Percentiles rank a stretch among this genome's conserved stretches.
phyloP scores from a whole-genome alignment of 2,329 filamentous ascomycete species.

The Xylaria hypoxylon region DNA sequence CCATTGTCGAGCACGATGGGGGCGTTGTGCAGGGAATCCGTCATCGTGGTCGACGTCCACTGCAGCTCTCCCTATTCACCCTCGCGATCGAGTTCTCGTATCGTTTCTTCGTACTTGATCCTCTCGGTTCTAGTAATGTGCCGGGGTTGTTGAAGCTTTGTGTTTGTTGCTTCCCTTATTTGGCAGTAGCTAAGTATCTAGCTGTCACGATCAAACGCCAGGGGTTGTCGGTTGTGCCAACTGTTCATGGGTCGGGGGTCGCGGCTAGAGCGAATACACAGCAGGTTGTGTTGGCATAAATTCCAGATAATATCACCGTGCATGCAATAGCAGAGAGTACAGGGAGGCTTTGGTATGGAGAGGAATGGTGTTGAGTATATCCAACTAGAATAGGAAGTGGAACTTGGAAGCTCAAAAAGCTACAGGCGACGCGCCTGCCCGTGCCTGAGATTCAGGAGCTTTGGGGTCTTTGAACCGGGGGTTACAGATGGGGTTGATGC shows the following conservation, averaged over 20 bases:
- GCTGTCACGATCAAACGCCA: conserved; percentile 6
- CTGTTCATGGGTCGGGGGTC: not conserved
- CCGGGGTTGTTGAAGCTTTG: conserved; percentile 3
- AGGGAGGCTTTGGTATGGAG: conserved; percentile 13
- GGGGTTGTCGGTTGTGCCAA: conserved; percentile 3
- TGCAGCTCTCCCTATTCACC: conserved; percentile 40
- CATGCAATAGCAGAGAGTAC: not conserved
- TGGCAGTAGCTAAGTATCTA: not conserved
- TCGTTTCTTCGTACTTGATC: conserved; percentile 18
- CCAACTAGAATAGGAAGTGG: too few relatives aligned
- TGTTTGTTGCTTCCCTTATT: conserved; percentile 16
- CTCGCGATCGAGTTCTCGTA: conserved; percentile 28
- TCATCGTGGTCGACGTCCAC: conserved; percentile 56
- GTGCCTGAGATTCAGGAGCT: conserved; percentile 45
- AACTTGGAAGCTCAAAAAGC: conserved; percentile 42
- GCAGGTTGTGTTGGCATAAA: not conserved
- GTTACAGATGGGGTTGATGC: conserved; percentile 27
- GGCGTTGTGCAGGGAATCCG: conserved; percentile 86
- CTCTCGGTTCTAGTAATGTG: conserved; percentile 19
- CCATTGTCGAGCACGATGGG: conserved; percentile 99
- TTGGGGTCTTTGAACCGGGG: conserved; percentile 42
- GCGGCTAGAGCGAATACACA: not conserved
- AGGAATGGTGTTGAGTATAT: conserved; percentile 7
- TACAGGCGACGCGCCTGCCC: conserved; percentile 43
- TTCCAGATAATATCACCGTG: not conserved